Evolutionary conservation across 495 filamentous ascomycete genomes (phyloP), one percentile per base, ranked within the genome.

Genomic region (Annulohypoxylon moriforme): DNA sequence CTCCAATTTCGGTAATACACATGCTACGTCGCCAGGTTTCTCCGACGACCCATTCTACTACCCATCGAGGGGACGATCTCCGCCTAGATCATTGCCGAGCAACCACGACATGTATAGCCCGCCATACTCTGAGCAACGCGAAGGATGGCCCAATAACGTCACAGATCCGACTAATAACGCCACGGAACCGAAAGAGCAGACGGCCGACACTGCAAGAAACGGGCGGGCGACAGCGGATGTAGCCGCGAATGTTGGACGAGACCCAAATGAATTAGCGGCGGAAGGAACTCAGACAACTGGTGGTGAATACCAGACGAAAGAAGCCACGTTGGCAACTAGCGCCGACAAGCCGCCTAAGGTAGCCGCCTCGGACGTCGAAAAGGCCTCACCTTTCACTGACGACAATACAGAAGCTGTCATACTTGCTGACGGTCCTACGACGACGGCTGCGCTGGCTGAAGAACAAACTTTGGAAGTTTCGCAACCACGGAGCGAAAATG

Each of bases 1-100:
- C 53, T 66, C 50, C 25, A 55, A 65, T 9, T 69, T 61, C 33
- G 68, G 69, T 68, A 52, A 71, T 57, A 70, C 76, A 52, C 74
- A 73, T 60, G 50, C 62, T 44, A 67, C 68, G 40, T 68, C 76
- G 34, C 68, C 71, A 18, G 68, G 60, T 24, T 57, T 73, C n/a
- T 64, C 76, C 4, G 78, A 81, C 7, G 80, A 81, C 1, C 56
- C 74, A 10, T 75, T 50, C 60, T 80, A 78, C 64, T 83, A 84
- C 42, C 81, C 81, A 16, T 67, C 73, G 24, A 71, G 84, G 24
- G 84, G 84, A 14, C 76, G 84, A 56, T 85, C 84, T 22, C 83
- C 84, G 0, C 80, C 82, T 3, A 83, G 81, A 31, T 82, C 82
- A 22, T 64, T 78, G 49, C 81, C 82, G 50, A 79, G 79, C 38